Evolutionary conservation across 495 filamentous ascomycete genomes (phyloP), one percentile per base, ranked within the genome.

Genomic region (Aspergillus carlsbadensis): DNA sequence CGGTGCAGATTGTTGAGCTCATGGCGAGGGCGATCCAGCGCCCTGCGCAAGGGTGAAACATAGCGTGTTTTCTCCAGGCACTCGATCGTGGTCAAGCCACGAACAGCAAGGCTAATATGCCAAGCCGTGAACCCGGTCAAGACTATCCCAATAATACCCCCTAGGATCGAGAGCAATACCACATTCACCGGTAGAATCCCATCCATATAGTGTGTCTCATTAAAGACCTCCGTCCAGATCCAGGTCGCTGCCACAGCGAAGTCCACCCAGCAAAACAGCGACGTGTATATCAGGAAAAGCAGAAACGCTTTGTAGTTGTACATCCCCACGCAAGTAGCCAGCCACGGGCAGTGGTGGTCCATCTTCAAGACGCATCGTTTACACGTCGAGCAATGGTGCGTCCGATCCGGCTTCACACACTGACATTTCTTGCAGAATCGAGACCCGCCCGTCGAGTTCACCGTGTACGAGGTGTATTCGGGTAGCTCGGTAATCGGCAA

Each of bases 291-390:
- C 22, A 98, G 80, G 71, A 98, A 98, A 8, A 98, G 80, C 34
- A 98, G 67, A 69, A 98, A 98, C 5, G 92, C 80, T 70, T 98
- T 98, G 78, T 97, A 96, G 72, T 98, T 98, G 63, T 84, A 81
- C 54, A 98, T 73, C 21, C 95, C 95, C 43, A 98, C 88, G 66
- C 94, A 98, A 3, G 90, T 97, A 17, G 95, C 94, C 44, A 98
- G 80, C 94, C 94, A 98, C 6, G 94, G 94, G 64, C 94, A 98
- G 74, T 98, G 94, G 70, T 98, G 94, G 70, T 98, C 94, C 94
- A 98, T 98, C 74, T 98, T 98, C 66, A 98, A 78, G 10, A 98
- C 93, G 69, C 94, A 98, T 58, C 87, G 85, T 53, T 86, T 84
- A 71, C 94, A 98, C 13, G 90, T 90, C 11, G 88, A 93, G 79